Base-by-base conservation (phyloP, 768 basidiomycete genomes). In the Boletus vinaceobasis region DNA sequence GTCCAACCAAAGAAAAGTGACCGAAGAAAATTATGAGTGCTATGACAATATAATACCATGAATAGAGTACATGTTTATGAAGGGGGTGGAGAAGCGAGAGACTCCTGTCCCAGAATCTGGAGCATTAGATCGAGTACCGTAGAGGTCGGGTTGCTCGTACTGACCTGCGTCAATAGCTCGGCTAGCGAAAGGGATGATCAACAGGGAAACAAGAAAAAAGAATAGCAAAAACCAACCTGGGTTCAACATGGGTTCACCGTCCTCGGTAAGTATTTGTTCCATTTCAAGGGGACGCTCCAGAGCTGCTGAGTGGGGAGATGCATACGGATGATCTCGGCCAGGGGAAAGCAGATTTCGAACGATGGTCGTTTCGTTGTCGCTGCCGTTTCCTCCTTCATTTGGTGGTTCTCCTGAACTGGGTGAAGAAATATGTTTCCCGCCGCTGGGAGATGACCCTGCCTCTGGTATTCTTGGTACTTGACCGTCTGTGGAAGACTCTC, bases 1-100 rank as follows among this genome's bases (percentile, higher is more conserved):
- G 50, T 58, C 56, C 60, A 53, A 56, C 43, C 54, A 58, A 55
- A 58, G n/a, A 57, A 48, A 43, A 36, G 33, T 48, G 49, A 37
- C n/a, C 13, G 9, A 55, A 48, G 19, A 40, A 54, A 23, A 70
- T 53, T 63, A 65, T 49, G 54, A 55, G 48, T 52, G 53, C 32
- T 66, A 60, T 37, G 57, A 47, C 43, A 54, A 58, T 63, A 69
- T 60, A 56, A 57, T 57, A 59, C 43, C 50, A 40, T 38, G 58
- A 35, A 40, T 70, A 70, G 55, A 60, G 48, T 69, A 69, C 57
- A 63, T 19, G 47, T 29, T 78, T 67, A 79, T 65, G 75, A 77
- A 27, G 82, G 80, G n/a, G 83, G 81, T n/a, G 84, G 82, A n/a
- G 83, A 84, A 50, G 83, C 83, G 35, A 85, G 74, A n/a, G 83